Percentiles rank a stretch among this genome's conserved stretches.
These are phyloP conservation scores for Camellia sinensis DNA, from an alignment of 148 eudicot species.

Conservation along the genomic window DNA sequence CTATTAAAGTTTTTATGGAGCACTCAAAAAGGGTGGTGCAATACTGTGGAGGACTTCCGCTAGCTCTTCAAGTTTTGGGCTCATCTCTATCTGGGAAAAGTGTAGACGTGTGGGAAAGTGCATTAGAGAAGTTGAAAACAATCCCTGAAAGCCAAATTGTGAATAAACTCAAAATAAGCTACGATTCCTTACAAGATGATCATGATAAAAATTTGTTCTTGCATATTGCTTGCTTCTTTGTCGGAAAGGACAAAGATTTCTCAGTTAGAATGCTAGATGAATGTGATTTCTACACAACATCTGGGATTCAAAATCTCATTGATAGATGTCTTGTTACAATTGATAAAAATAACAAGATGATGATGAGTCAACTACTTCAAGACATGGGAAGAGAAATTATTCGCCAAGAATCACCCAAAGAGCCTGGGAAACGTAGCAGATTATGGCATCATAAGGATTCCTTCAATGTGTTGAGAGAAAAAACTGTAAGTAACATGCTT, in stretches of 20 bases:
- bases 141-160: not conserved
- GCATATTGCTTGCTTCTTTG: not conserved
- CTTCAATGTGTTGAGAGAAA: conserved; percentile 4
- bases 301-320: conserved; percentile 11
- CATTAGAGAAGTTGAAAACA: no score
- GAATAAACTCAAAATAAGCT: not conserved
- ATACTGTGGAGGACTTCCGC: not conserved
- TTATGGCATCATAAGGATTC: conserved; percentile 12
- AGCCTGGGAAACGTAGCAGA: conserved; percentile 19
- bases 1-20: not conserved
- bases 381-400: conserved; percentile 20
- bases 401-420: conserved; percentile 19
- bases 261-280: not conserved
- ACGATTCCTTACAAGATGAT: not conserved
- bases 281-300: not conserved
- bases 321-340: conserved; percentile 4
- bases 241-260: not conserved
- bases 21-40: not conserved
- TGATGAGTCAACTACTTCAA: conserved; percentile 8
- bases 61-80: not conserved
- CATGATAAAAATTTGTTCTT: not conserved
- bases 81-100: not conserved
- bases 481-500: conserved; percentile 1
- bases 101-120: not conserved
- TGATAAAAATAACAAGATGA: conserved; percentile 1